A percentile compares a stretch with the other conserved stretches of the same genome.
phyloP scores from a whole-genome alignment of 1,284 basidiomycete genomes.

The Melampsora larici-populina region DNA sequence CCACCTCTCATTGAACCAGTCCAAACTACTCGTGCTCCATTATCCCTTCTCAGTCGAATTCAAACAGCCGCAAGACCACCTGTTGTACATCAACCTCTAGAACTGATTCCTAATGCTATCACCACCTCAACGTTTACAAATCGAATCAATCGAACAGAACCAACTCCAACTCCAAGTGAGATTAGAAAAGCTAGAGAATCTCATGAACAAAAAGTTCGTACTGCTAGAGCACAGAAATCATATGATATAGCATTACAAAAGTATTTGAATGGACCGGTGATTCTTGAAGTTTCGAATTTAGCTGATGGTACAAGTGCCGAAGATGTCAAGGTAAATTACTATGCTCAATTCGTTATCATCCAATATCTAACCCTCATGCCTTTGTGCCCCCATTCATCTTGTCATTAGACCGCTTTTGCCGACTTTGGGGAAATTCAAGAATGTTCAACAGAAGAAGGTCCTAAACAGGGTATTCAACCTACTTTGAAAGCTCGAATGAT shows the following conservation, averaged over 20 bases:
- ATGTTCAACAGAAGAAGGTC: conserved; percentile 37
- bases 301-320: conserved; percentile 38
- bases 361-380: background rate
- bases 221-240: conserved; percentile 1
- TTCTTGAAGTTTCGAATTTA: conserved; percentile 38
- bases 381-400: background rate
- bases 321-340: conserved; percentile 25
- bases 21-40: background rate
- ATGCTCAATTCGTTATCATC: background rate
- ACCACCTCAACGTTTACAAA: background rate
- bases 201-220: conserved; percentile 4
- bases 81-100: conserved; percentile 6
- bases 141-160: background rate
- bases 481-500: conserved; percentile 23
- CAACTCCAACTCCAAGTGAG: background rate
- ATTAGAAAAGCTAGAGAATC: background rate
- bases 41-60: conserved; percentile 30
- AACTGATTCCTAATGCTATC: background rate
- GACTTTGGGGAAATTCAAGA: conserved; percentile 39
- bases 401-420: conserved; percentile 34
- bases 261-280: conserved; percentile 27
- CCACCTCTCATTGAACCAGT: no score
- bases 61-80: background rate
- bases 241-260: conserved; percentile 21
- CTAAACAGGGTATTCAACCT: conserved; percentile 15